Evolutionary conservation across 176 grass and related monocot genomes (phyloP).

Genomic region (Zizania latifolia): DNA sequence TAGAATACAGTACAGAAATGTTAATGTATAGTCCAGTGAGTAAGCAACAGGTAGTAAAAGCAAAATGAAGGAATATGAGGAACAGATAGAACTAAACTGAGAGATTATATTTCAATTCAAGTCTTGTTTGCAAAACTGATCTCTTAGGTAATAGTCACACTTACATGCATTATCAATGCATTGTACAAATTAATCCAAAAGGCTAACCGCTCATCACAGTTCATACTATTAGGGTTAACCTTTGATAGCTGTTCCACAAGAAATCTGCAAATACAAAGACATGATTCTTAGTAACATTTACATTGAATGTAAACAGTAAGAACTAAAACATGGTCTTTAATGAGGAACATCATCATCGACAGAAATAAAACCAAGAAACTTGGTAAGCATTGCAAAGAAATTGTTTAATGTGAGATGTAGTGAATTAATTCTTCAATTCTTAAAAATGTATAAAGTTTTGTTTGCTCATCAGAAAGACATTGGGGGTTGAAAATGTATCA

Average conservation of each 20-base stretch:
- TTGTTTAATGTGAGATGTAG: slow-evolving; percentile 1
- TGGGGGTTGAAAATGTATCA: neutral
- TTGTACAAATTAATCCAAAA: slow-evolving; percentile 99
- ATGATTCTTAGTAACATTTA: slow-evolving; percentile 3
- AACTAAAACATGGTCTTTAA: neutral
- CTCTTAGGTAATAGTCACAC: slow-evolving; percentile 30
- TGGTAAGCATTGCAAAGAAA: neutral
- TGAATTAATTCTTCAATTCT: neutral
- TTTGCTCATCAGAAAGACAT: neutral
- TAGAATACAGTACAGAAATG: slow-evolving; percentile 11
- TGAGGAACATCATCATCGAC: neutral
- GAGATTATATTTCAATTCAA: neutral
- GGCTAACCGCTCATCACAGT: slow-evolving; percentile 67
- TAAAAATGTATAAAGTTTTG: slow-evolving; percentile 1
- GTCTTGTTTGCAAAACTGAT: neutral
- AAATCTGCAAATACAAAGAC: slow-evolving; percentile 50
- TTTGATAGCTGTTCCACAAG: slow-evolving; percentile 91
- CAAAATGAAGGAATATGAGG: neutral
- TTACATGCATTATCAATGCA: slow-evolving; percentile 99
- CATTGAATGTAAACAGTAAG: neutral
- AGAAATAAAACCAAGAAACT: slow-evolving; percentile 9
- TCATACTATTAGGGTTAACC: slow-evolving; percentile 63
- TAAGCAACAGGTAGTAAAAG: neutral
- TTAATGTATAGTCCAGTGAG: neutral
- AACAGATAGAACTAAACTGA: neutral